Percentiles rank a stretch among this genome's conserved stretches.
These are phyloP conservation scores for Saussurea involucrata DNA, from an alignment of 129 eudicot genomes.

Conservation along the genomic window DNA sequence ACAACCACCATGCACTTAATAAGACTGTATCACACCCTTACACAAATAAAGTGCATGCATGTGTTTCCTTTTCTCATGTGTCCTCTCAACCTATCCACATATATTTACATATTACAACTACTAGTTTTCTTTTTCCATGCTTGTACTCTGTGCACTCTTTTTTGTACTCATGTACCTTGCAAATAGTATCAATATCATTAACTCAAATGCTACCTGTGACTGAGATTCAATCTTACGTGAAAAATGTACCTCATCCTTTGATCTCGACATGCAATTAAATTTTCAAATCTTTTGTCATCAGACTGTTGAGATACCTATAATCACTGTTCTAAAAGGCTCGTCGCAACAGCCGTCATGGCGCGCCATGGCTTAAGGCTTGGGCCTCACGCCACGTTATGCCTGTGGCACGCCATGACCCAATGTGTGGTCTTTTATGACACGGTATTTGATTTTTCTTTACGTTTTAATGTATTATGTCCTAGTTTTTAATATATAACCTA, in stretches of 20 bases:
- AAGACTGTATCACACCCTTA: constrained; percentile 11
- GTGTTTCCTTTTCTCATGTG: constrained; percentile 31
- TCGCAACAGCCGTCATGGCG: too few species aligned
- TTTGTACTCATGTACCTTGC: not conserved
- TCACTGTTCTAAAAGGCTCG: too few species aligned
- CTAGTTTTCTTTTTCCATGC: not conserved
- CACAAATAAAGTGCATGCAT: constrained; percentile 27
- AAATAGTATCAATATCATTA: not conserved
- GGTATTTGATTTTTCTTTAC: too few species aligned
- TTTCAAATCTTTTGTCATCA: not conserved
- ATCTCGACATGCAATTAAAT: not conserved
- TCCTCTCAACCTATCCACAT: constrained; percentile 12
- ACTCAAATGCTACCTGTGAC: not conserved
- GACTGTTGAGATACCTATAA: not conserved
- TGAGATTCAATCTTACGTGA: not conserved
- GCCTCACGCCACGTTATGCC: too few species aligned
- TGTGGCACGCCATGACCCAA: too few species aligned
- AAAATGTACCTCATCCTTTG: not conserved
- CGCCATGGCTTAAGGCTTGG: too few species aligned
- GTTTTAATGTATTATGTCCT: too few species aligned
- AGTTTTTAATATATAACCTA: too few species aligned
- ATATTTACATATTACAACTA: not conserved
- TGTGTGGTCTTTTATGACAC: too few species aligned
- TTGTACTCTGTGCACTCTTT: not conserved
- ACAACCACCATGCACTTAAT: constrained; percentile 45